phyloP scores from a whole-genome alignment of 345 rosid genomes.

The Hibiscus trionum region DNA sequence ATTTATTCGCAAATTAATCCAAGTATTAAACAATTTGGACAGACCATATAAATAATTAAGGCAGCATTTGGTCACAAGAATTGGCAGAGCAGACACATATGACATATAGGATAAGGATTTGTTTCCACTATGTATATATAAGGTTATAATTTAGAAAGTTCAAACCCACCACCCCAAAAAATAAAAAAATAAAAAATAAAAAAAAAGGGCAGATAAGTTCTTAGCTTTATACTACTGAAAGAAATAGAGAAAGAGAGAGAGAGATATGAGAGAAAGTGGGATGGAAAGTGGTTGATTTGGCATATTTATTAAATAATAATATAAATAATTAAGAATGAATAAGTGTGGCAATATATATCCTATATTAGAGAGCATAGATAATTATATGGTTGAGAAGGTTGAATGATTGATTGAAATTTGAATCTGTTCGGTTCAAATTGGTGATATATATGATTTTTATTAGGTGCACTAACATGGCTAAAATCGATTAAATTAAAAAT shows the following conservation, averaged over 20 bases:
- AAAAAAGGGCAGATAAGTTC: not conserved
- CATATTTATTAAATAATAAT: not conserved
- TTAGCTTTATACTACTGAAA: not conserved
- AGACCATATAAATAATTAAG: not conserved
- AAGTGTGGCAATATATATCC: not conserved
- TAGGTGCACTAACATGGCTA: too few species aligned
- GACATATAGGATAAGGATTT: conserved; percentile 6
- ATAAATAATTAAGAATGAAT: not conserved
- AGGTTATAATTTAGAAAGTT: not conserved
- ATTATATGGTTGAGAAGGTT: not conserved
- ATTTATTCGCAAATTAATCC: not conserved
- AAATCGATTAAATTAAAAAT: too few species aligned
- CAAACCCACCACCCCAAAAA: conserved; percentile 4
- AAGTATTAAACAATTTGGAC: not conserved
- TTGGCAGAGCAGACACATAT: not conserved
- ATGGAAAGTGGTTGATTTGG: conserved; percentile 1
- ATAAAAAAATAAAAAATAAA: not conserved
- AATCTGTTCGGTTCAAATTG: too few species aligned
- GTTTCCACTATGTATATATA: not conserved
- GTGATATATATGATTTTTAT: too few species aligned
- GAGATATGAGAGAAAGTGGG: not conserved
- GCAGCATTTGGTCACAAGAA: not conserved
- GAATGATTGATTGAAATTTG: not conserved
- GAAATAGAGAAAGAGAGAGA: not conserved
- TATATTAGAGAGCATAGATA: not conserved